Percentiles rank a stretch among this genome's conserved stretches.
These are phyloP conservation scores for Triticum dicoccoides DNA, from an alignment of 176 grass and related monocot species.

Conservation along the genomic window DNA sequence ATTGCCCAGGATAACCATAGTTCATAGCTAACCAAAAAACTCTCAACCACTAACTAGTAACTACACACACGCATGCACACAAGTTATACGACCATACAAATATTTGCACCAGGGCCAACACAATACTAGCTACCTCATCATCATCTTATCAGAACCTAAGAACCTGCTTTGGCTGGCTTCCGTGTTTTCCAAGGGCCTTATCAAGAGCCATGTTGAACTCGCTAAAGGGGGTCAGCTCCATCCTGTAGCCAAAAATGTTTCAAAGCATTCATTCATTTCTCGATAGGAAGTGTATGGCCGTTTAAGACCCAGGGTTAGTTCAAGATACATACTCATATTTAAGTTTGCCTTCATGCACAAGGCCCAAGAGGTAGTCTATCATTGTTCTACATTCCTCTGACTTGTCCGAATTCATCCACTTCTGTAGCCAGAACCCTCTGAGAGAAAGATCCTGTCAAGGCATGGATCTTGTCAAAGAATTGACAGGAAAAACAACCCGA, in stretches of 20 bases:
- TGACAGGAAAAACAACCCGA: not conserved
- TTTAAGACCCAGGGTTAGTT: not conserved
- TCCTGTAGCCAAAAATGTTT: slow-evolving; percentile 44
- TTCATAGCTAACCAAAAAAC: not conserved
- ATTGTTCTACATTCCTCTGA: slow-evolving; percentile 53
- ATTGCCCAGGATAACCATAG: not conserved
- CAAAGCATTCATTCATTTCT: not conserved
- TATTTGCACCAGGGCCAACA: not conserved
- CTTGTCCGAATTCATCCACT: slow-evolving; percentile 69
- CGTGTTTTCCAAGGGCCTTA: slow-evolving; percentile 73
- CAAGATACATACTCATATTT: slow-evolving; percentile 67
- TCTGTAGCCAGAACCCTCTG: slow-evolving; percentile 78
- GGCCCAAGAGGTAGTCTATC: slow-evolving; percentile 63
- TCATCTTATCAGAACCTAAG: slow-evolving; percentile 56
- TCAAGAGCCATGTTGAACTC: slow-evolving; percentile 68
- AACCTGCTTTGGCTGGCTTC: slow-evolving; percentile 82
- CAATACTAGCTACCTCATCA: not conserved
- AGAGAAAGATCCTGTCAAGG: slow-evolving; percentile 64
- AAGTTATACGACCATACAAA: not conserved
- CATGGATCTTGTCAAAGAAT: not conserved
- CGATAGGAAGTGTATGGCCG: not conserved
- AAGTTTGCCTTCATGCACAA: slow-evolving; percentile 63
- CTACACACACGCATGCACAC: not conserved
- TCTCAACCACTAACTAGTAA: not conserved
- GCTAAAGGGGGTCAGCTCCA: slow-evolving; percentile 62